Evolutionary conservation across 2,329 filamentous ascomycete genomes (phyloP).

Genomic region (Erysiphe pulchra): DNA sequence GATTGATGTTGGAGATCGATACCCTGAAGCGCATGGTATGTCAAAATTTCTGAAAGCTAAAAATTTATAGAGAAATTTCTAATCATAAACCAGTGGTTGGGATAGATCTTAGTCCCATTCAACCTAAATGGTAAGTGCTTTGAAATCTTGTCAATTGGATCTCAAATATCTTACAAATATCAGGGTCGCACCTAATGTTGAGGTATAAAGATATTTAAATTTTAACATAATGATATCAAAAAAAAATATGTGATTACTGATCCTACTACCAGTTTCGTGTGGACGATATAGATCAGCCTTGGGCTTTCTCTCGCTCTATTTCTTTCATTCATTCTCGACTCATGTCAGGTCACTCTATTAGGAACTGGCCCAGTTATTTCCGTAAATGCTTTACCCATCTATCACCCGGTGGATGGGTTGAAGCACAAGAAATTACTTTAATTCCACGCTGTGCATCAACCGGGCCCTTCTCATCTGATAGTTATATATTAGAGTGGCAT

Average conservation of each 20-base stretch:
- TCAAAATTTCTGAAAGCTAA: not conserved
- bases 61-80: not conserved
- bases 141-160: not conserved
- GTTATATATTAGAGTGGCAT: slow-evolving; percentile 3
- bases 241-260: not conserved
- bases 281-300: slow-evolving; percentile 30
- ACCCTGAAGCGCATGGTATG: slow-evolving; percentile 4
- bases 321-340: slow-evolving; percentile 6
- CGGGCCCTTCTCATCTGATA: slow-evolving; percentile 3
- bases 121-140: slow-evolving; percentile 5
- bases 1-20: slow-evolving; percentile 5
- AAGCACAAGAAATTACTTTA: slow-evolving; percentile 6
- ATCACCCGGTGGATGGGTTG: slow-evolving; percentile 6
- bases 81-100: slow-evolving; percentile 6
- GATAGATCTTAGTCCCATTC: slow-evolving; percentile 11
- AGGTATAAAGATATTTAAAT: slow-evolving; percentile 7
- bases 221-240: no score
- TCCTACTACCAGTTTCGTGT: slow-evolving; percentile 11
- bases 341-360: slow-evolving; percentile 3
- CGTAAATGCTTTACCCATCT: slow-evolving; percentile 2
- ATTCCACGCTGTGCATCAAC: slow-evolving; percentile 2
- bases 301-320: slow-evolving; percentile 3
- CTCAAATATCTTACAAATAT: not conserved
- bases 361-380: slow-evolving; percentile 15
- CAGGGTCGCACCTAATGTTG: slow-evolving; percentile 7